Evolutionary conservation across 116 monocot genomes (phyloP), one percentile per base, ranked within the genome.

Genomic region (Iris pallida): DNA sequence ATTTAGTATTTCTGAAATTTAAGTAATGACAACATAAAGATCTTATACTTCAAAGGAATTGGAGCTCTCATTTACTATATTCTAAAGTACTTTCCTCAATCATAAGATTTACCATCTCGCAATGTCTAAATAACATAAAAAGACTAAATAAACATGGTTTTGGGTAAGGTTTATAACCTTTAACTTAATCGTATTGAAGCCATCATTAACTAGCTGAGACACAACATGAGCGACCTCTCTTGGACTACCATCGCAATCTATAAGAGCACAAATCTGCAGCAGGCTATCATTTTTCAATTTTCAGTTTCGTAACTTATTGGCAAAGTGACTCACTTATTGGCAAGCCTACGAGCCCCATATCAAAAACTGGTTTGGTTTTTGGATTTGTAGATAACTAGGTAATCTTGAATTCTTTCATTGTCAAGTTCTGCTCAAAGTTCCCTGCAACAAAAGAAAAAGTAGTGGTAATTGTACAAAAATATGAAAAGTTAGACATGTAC

Each of bases 231-330:
- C 73, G 41, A 97, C 85, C 45, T 85, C 81, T 45, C 63, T 75
- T 14, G 92, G 85, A 77, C 73, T 78, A 17, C 97, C 97, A 71
- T 69, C 69, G 61, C 80, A 87, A 80, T 97, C 87, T 49, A 97
- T 78, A 63, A 97, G 90, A 19, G 90, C 97, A 80, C 87, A 87
- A 47, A 97, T 90, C 47, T 72, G 73, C 57, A 97, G n/a, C n/a
- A n/a, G n/a, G n/a, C n/a, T n/a, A n/a, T n/a, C n/a, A n/a, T n/a
- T n/a, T n/a, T n/a, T n/a, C n/a, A n/a, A n/a, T n/a, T n/a, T n/a
- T n/a, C n/a, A n/a, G n/a, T n/a, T n/a, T n/a, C n/a, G n/a, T n/a
- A n/a, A n/a, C n/a, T n/a, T n/a, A n/a, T n/a, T n/a, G n/a, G n/a
- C n/a, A n/a, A n/a, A n/a, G n/a, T n/a, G n/a, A n/a, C n/a, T n/a